Evolutionary conservation across 805 yeast genomes (phyloP).

Genomic region (Metschnikowia lochheadii): DNA sequence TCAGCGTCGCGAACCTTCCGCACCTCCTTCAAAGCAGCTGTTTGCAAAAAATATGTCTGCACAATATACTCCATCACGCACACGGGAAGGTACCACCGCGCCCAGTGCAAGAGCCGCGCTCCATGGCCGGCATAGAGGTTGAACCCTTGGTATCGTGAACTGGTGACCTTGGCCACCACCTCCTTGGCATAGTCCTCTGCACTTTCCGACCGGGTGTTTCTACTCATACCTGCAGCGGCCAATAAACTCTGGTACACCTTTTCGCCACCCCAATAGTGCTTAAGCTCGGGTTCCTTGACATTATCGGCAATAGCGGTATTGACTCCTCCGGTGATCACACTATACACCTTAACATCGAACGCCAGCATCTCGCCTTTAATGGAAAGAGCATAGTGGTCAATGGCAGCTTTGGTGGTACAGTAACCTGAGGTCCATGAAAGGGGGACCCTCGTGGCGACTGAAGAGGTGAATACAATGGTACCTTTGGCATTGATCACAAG

Average conservation of each 20-base stretch:
- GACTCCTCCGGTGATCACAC: slow-evolving; percentile 39
- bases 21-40: slow-evolving; percentile 9
- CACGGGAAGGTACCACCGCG: slow-evolving; percentile 13
- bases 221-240: slow-evolving; percentile 12
- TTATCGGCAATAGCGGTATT: slow-evolving; percentile 29
- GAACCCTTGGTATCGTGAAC: slow-evolving; percentile 11
- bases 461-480: slow-evolving; percentile 35
- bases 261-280: slow-evolving; percentile 6
- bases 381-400: slow-evolving; percentile 31
- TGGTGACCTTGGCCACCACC: slow-evolving; percentile 12
- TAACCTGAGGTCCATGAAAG: slow-evolving; percentile 33
- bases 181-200: slow-evolving; percentile 12
- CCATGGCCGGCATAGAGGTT: slow-evolving; percentile 14
- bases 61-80: slow-evolving; percentile 10
- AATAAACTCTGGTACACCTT: slow-evolving; percentile 11
- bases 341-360: slow-evolving; percentile 37
- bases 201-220: slow-evolving; percentile 7
- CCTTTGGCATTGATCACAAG: slow-evolving; percentile 32
- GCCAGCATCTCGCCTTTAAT: slow-evolving; percentile 34
- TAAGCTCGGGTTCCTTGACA: slow-evolving; percentile 1
- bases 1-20: slow-evolving; percentile 2
- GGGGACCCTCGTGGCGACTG: slow-evolving; percentile 29
- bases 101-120: slow-evolving; percentile 10
- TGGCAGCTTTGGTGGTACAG: slow-evolving; percentile 38
- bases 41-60: slow-evolving; percentile 14